A percentile compares a stretch with the other conserved stretches of the same genome.
Conservation (phyloP, 2,329 filamentous ascomycete genomes). For the Conoideocrella luteorostrata region DNA sequence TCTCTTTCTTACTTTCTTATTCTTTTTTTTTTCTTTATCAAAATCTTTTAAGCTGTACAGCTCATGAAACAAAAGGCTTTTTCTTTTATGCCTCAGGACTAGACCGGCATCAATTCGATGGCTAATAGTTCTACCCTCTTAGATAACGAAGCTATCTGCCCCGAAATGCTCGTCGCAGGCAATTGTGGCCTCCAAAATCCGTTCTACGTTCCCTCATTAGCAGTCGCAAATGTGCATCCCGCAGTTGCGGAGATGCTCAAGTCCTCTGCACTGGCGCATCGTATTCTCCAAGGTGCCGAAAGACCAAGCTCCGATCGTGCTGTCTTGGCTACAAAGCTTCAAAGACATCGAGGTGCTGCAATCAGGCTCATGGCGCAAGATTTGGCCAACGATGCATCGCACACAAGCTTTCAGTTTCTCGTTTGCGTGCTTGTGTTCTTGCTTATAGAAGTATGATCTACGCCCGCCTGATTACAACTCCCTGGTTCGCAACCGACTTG, state of each 20-base stretch:
- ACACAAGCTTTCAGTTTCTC: constrained; percentile 1
- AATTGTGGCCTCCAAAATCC: constrained; percentile 4
- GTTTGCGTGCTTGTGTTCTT: constrained; percentile 12
- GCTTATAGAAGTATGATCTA: constrained; percentile 11
- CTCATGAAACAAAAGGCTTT: not conserved
- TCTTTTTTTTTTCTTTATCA: too few species aligned
- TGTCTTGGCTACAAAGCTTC: constrained; percentile 8
- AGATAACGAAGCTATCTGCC: constrained; percentile 15
- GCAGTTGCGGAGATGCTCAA: constrained; percentile 11
- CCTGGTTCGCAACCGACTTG: too few species aligned
- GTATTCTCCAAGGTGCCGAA: constrained; percentile 11
- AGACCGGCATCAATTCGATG: too few species aligned
- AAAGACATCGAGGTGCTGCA: constrained; percentile 13
- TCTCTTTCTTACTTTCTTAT: too few species aligned
- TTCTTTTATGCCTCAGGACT: not conserved
- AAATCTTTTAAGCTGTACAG: too few species aligned
- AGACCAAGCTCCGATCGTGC: constrained; percentile 3
- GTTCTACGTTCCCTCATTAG: constrained; percentile 8
- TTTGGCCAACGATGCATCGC: not conserved
- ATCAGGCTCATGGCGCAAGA: constrained; percentile 11
- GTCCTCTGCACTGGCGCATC: constrained; percentile 12
- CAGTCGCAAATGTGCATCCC: constrained; percentile 4
- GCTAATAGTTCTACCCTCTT: not conserved
- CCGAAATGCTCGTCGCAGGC: constrained; percentile 13
- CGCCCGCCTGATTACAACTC: not conserved